Base-by-base conservation (phyloP, 768 basidiomycete species). In the Rhizopogon roseolus region DNA sequence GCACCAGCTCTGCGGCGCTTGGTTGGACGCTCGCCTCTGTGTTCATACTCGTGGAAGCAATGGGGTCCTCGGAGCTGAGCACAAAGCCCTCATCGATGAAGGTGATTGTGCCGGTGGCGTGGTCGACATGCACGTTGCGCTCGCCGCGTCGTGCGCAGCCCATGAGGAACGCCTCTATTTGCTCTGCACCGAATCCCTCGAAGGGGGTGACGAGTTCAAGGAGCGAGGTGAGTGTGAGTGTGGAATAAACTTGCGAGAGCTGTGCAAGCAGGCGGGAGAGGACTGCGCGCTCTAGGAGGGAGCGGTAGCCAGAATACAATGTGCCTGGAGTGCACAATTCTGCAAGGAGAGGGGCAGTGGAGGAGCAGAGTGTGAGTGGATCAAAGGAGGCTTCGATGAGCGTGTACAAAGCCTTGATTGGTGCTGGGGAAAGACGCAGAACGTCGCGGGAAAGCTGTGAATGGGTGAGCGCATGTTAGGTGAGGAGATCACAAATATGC, bases 381-480 rank as follows among this genome's bases (percentile, higher is more conserved):
- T 98, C 93, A 63, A 98, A 96, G 6, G 91, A 88, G 40, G 89
- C 88, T 72, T 97, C 93, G 59, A 99, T 85, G 48, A 93, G 82
- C 63, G 82, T 81, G 77, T 96, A 96, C 19, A 98, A 80, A 22
- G 81, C 73, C 65, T 86, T 88, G 66, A 98, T 79, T 4, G 79
- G 71, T 22, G 78, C 69, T 0, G 93, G 89, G 0, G 87, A 85
- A 42, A 93, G 81, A 63, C 84, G 87, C 57, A 98, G 81, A 44
- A 89, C 86, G 66, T 91, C 88, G 49, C 90, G 83, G 34, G 87
- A 83, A 41, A 93, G 81, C 90, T 91, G 61, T 11, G 41, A 38
- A 59, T 3, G 27, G 19, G n/a, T 28, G 25, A 29, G 56, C n/a
- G 41, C 19, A 60, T 17, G 58, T 55, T 28, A 56, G 44, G 36